Conservation (phyloP, 2,329 filamentous ascomycete species). For the Penicillium sp. region DNA sequence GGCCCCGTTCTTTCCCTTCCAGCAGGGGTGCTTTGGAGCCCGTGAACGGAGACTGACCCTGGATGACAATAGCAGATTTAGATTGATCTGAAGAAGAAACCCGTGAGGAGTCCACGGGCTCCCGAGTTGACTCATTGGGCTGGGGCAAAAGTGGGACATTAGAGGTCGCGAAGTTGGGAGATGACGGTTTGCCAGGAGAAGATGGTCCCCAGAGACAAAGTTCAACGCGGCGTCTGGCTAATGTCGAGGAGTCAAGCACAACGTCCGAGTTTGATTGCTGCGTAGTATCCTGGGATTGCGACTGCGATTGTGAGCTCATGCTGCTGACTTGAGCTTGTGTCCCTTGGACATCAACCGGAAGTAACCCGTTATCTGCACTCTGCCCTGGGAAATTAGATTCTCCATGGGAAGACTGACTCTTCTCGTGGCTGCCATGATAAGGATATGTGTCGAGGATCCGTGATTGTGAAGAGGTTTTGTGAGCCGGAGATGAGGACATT, state of each 20-base stretch:
- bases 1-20: background rate
- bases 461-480: constrained; percentile 35
- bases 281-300: constrained; percentile 14
- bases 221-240: constrained; percentile 16
- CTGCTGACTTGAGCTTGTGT: constrained; percentile 28
- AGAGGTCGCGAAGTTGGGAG: constrained; percentile 22
- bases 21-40: background rate
- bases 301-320: constrained; percentile 16
- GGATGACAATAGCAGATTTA: constrained; percentile 7
- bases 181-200: constrained; percentile 11
- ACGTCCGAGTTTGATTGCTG: constrained; percentile 11
- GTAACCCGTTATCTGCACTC: background rate
- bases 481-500: constrained; percentile 21
- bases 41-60: constrained; percentile 18
- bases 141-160: constrained; percentile 13
- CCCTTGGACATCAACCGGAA: constrained; percentile 18
- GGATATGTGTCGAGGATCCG: constrained; percentile 35
- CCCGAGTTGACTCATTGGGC: constrained; percentile 5
- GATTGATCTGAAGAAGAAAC: constrained; percentile 15
- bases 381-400: constrained; percentile 9
- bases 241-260: constrained; percentile 27
- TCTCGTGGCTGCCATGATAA: constrained; percentile 21
- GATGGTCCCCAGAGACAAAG: constrained; percentile 8
- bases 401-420: constrained; percentile 18
- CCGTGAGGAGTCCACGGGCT: constrained; percentile 5